Conservation (phyloP, 2,329 filamentous ascomycete species). For the Thermomyces lanuginosus region DNA sequence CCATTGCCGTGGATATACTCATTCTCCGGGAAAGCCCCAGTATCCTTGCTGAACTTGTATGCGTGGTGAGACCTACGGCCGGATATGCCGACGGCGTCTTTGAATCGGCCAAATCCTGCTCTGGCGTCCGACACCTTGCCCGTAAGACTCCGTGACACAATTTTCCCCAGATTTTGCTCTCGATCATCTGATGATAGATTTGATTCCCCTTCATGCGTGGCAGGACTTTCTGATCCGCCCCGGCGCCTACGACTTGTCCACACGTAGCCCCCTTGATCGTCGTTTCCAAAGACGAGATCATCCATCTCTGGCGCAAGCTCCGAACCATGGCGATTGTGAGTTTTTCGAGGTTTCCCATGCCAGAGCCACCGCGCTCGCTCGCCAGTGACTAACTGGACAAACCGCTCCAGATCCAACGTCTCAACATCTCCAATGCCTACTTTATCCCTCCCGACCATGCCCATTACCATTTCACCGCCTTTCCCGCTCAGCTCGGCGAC, state of each 20-base stretch:
- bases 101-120: constrained; percentile 69
- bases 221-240: constrained; percentile 23
- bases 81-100: constrained; percentile 55
- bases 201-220: constrained; percentile 15
- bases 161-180: constrained; percentile 39
- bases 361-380: constrained; percentile 86
- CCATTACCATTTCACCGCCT: constrained; percentile 83
- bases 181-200: constrained; percentile 20
- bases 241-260: constrained; percentile 28
- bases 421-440: constrained; percentile 84
- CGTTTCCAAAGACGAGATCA: constrained; percentile 29
- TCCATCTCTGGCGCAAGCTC: constrained; percentile 17
- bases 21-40: constrained; percentile 15
- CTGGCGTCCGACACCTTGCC: constrained; percentile 65
- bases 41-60: constrained; percentile 22
- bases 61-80: constrained; percentile 25
- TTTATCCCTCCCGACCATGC: constrained; percentile 82
- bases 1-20: constrained; percentile 13
- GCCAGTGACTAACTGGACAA: constrained; percentile 61
- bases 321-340: constrained; percentile 16
- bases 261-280: constrained; percentile 30
- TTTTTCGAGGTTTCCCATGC: constrained; percentile 72
- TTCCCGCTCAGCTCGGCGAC: constrained; percentile 88
- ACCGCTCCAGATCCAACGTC: constrained; percentile 73
- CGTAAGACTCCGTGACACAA: constrained; percentile 63